Base-by-base conservation (phyloP, 768 basidiomycete genomes). In the Tulasnella sp. region DNA sequence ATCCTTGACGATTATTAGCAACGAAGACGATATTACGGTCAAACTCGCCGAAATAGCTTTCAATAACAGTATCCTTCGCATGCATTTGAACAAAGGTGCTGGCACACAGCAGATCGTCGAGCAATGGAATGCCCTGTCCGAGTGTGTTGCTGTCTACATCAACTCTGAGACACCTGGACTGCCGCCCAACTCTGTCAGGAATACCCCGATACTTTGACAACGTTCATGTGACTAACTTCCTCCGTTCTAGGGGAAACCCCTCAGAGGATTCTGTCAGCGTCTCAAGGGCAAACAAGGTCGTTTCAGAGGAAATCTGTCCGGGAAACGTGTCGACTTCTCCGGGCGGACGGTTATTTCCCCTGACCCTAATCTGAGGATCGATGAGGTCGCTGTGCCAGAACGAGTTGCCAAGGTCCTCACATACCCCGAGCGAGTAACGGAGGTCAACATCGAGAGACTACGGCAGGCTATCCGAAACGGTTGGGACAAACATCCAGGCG, bases 201-300 rank as follows among this genome's bases (percentile, higher is more conserved):
- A n/a, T 16, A 41, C 32, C 5, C 36, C 39, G 67, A 36, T 39
- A 2, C n/a, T 16, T n/a, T 47, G 7, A 11, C 47, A 14, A 29
- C 11, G 52, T 17, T 35, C 6, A n/a, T 39, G 5, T 34, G 6
- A 17, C 52, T 41, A 3, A 36, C 63, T n/a, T 35, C 19, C 1
- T 44, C 2, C 29, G 36, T 36, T 52, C 12, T 72, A 81, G 78
- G 92, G 91, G 79, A 97, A 97, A 77, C 96, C 97, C 9, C 96
- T 97, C 76, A 89, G 97, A 70, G 97, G 97, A 17, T 96, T 98
- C 78, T 96, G 96, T 62, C 97, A 99, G 77, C 92, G 97, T 3
- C 83, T 99, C 66, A 99, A 99, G 82, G 97, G 97, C 41, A 99
- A 99, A 79, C 96, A 98, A 79, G 97, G 97, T 77, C 95, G 97